These are phyloP conservation scores for Blepharisma japonicum DNA, from an alignment of 73 alveolate species.

Conservation along the genomic window DNA sequence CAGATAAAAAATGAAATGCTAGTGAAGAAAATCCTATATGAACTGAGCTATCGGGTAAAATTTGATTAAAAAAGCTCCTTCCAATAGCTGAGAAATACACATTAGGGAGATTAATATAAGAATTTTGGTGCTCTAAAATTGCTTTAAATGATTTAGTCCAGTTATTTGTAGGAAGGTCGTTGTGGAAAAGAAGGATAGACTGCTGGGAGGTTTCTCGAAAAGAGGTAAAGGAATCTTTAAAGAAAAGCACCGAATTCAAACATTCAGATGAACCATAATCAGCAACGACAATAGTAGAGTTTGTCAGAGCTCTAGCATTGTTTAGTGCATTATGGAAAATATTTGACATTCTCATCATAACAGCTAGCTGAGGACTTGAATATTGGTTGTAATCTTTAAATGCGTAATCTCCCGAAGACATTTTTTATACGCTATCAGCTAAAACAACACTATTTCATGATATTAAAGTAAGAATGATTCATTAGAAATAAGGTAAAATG, in stretches of 20 bases:
- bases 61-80: neutral
- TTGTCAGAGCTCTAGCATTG: neutral
- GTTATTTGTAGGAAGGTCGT: conserved; percentile 13
- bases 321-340: neutral
- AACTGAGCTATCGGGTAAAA: neutral
- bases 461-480: too few relatives aligned
- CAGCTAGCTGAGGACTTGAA: too few relatives aligned
- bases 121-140: neutral
- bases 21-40: conserved; percentile 13
- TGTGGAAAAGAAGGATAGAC: neutral
- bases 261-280: conserved; percentile 19
- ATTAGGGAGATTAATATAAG: neutral
- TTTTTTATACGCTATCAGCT: too few relatives aligned
- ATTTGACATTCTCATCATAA: too few relatives aligned
- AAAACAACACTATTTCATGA: too few relatives aligned
- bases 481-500: too few relatives aligned
- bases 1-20: conserved; percentile 1
- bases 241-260: neutral
- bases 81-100: neutral
- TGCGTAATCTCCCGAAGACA: too few relatives aligned
- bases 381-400: too few relatives aligned
- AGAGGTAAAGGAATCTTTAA: neutral
- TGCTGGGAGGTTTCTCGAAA: neutral
- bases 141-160: neutral
- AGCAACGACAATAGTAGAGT: neutral